phyloP scores from a whole-genome alignment of 2,329 filamentous ascomycete species.

The Fusarium marasasianum region DNA sequence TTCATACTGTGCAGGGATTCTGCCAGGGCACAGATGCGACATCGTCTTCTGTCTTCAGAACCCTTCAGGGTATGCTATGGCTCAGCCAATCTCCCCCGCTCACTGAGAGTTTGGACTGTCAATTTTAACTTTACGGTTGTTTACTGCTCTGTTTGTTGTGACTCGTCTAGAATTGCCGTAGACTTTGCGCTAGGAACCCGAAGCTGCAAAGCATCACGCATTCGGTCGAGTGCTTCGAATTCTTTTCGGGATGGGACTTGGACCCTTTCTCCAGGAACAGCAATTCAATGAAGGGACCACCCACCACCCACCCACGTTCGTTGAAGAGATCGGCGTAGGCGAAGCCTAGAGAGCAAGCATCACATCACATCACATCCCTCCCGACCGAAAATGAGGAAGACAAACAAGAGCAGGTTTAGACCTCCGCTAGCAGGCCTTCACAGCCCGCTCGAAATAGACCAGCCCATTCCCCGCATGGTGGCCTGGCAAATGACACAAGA shows the following conservation, averaged over 20 bases:
- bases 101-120: neutral
- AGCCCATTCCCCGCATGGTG: constrained; percentile 34
- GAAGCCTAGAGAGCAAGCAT: constrained; percentile 21
- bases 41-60: constrained; percentile 8
- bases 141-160: constrained; percentile 1
- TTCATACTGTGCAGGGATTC: constrained; percentile 8
- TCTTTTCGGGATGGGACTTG: constrained; percentile 3
- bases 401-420: constrained; percentile 21
- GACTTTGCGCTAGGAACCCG: constrained; percentile 24
- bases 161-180: constrained; percentile 15
- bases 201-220: constrained; percentile 8
- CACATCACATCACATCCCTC: neutral
- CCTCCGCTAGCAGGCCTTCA: constrained; percentile 24
- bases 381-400: constrained; percentile 16
- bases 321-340: constrained; percentile 32
- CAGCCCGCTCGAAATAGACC: constrained; percentile 38
- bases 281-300: neutral
- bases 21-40: constrained; percentile 26
- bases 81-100: constrained; percentile 12
- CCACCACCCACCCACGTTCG: constrained; percentile 7
- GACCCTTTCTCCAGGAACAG: constrained; percentile 16
- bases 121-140: constrained; percentile 7
- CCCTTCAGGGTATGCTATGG: constrained; percentile 19
- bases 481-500: constrained; percentile 38
- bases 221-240: constrained; percentile 8